Evolutionary conservation across 805 yeast genomes (phyloP).

Genomic region (Yarrowia osloensis): DNA sequence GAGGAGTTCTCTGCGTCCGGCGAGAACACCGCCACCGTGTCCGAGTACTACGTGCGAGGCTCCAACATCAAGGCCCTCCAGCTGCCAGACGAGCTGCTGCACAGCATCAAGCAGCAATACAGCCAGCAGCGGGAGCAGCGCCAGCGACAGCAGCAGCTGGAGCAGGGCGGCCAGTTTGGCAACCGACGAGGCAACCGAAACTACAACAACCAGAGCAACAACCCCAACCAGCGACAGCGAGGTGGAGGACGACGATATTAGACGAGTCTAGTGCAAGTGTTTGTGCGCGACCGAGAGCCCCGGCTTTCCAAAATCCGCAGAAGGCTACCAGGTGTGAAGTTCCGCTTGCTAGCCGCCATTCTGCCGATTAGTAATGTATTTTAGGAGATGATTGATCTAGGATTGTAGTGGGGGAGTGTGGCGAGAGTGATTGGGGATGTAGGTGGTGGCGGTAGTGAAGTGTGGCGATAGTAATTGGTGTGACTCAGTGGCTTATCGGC

Average conservation of each 20-base stretch:
- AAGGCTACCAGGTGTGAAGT: slow-evolving; percentile 16
- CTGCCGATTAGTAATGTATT: slow-evolving; percentile 26
- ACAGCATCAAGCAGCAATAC: slow-evolving; percentile 43
- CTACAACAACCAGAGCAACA: slow-evolving; percentile 31
- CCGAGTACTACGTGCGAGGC: slow-evolving; percentile 82
- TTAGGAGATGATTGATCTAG: slow-evolving; percentile 10
- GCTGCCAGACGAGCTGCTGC: slow-evolving; percentile 45
- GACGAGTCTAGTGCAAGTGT: slow-evolving; percentile 44
- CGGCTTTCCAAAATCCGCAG: slow-evolving; percentile 28
- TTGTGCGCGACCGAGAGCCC: slow-evolving; percentile 1
- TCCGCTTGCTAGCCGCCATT: not conserved
- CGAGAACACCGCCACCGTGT: slow-evolving; percentile 59
- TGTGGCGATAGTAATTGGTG: not conserved
- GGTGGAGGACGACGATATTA: slow-evolving; percentile 30
- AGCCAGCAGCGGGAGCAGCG: slow-evolving; percentile 33
- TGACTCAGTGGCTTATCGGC: not conserved
- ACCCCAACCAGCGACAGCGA: slow-evolving; percentile 32
- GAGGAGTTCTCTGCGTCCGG: slow-evolving; percentile 55
- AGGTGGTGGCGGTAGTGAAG: not conserved
- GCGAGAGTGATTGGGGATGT: not conserved
- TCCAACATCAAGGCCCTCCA: slow-evolving; percentile 46
- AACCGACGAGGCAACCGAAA: slow-evolving; percentile 34
- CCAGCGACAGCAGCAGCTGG: slow-evolving; percentile 34
- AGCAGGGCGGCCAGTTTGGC: slow-evolving; percentile 30
- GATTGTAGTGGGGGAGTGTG: not conserved